Percentiles rank a stretch among this genome's conserved stretches.
Evolutionary conservation across 306 rosid species (phyloP).

Genomic region (Sicyos edulis): DNA sequence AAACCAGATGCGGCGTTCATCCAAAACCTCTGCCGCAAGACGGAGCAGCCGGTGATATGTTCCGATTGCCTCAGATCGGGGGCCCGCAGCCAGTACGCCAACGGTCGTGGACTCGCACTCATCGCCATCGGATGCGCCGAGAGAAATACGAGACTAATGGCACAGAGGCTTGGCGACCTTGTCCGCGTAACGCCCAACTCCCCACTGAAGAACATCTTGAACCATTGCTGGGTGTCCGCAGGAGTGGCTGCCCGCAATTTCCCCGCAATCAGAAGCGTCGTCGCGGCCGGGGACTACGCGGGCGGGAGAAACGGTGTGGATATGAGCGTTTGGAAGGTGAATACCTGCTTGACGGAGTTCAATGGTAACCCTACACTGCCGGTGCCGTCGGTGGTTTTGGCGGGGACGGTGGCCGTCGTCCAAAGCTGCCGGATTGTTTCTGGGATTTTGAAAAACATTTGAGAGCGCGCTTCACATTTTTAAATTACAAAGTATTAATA

Average conservation of each 20-base stretch:
- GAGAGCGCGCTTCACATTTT: too few relatives aligned
- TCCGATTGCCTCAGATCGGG: constrained; percentile 6
- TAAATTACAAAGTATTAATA: too few relatives aligned
- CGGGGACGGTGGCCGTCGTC: too few relatives aligned
- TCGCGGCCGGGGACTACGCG: background rate
- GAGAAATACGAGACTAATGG: background rate
- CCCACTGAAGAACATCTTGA: background rate
- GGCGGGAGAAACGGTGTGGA: background rate
- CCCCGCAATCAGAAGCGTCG: background rate
- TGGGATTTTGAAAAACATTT: too few relatives aligned
- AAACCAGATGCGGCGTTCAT: constrained; percentile 8
- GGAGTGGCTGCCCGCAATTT: background rate
- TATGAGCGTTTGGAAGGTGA: background rate
- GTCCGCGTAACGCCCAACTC: background rate
- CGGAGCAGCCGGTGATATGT: background rate
- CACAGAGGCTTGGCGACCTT: background rate
- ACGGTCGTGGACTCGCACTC: constrained; percentile 8
- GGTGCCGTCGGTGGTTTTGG: too few relatives aligned
- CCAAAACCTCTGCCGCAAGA: background rate
- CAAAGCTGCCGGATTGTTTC: too few relatives aligned
- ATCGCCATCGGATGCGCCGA: constrained; percentile 2
- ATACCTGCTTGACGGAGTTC: background rate
- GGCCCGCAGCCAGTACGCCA: background rate
- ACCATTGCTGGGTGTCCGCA: background rate
- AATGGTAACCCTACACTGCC: too few relatives aligned